Evolutionary conservation across 108 stramenopile genomes (phyloP).

Genomic region (Skeletonema menzelii): DNA sequence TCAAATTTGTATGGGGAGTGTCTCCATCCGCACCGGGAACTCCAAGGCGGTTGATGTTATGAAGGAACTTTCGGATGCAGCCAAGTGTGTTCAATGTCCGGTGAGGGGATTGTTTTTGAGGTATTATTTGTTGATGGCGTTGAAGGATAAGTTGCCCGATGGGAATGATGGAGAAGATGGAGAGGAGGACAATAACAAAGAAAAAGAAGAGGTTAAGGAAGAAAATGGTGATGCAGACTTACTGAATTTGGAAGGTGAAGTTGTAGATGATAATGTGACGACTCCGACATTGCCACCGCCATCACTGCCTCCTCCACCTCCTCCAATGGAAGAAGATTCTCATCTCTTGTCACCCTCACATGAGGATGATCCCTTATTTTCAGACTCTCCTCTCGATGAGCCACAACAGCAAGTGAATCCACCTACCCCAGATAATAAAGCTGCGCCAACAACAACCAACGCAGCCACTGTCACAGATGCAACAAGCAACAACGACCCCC

Average conservation of each 20-base stretch:
- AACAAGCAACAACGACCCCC: constrained; percentile 3
- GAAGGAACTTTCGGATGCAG: constrained; percentile 93
- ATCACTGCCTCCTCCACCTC: constrained; percentile 7
- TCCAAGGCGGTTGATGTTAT: constrained; percentile 80
- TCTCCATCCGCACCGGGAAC: constrained; percentile 89
- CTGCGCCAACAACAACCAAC: neutral
- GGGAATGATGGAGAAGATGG: constrained; percentile 54
- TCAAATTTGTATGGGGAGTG: constrained; percentile 93
- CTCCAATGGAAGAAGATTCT: constrained; percentile 4
- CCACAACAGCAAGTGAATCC: neutral
- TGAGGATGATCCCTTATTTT: constrained; percentile 13
- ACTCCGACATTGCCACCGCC: constrained; percentile 4
- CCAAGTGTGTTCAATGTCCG: constrained; percentile 98
- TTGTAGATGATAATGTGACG: constrained; percentile 10
- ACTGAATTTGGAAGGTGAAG: neutral
- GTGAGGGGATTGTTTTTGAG: constrained; percentile 98
- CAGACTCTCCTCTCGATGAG: constrained; percentile 4
- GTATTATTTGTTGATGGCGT: constrained; percentile 90
- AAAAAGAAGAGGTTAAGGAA: constrained; percentile 16
- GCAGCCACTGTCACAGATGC: neutral
- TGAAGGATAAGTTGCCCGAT: constrained; percentile 93
- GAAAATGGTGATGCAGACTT: neutral
- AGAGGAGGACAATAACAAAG: constrained; percentile 20
- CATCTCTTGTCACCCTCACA: neutral
- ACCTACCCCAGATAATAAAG: neutral